A percentile compares a stretch with the other conserved stretches of the same genome.
phyloP scores from a whole-genome alignment of 192 early-diverging fungal genomes.

The Rhizophagus sp. region DNA sequence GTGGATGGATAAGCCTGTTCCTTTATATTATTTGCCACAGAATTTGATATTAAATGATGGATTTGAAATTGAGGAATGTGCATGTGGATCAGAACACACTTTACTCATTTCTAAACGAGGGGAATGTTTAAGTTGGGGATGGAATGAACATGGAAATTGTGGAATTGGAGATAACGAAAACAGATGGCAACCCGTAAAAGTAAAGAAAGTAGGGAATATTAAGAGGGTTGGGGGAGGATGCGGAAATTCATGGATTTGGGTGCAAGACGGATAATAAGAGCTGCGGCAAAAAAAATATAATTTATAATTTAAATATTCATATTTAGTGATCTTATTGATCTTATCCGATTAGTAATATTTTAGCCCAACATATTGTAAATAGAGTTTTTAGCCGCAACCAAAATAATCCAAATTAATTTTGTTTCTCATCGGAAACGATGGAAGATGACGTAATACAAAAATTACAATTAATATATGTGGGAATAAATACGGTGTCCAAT shows the following conservation, averaged over 20 bases:
- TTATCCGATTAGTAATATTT: too few species aligned
- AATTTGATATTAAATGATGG: constrained; percentile 25
- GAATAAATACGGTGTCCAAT: background rate
- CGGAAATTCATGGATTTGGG: constrained; percentile 44
- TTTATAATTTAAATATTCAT: too few species aligned
- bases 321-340: too few species aligned
- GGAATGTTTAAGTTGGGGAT: constrained; percentile 74
- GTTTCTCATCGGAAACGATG: background rate
- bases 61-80: constrained; percentile 29
- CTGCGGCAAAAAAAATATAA: too few species aligned
- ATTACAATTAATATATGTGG: background rate
- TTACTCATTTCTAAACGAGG: constrained; percentile 53
- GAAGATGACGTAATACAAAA: too few species aligned
- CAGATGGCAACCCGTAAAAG: constrained; percentile 9
- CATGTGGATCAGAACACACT: constrained; percentile 80
- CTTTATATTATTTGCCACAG: constrained; percentile 17
- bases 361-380: too few species aligned
- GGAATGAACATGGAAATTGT: constrained; percentile 96
- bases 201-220: background rate
- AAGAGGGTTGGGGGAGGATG: constrained; percentile 40
- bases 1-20: constrained; percentile 23
- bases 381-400: background rate
- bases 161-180: constrained; percentile 47
- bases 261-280: background rate
- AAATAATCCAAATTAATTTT: background rate